Evolutionary conservation across 768 basidiomycete species (phyloP), one percentile per base, ranked within the genome.

Genomic region (Collybiopsis confluens): DNA sequence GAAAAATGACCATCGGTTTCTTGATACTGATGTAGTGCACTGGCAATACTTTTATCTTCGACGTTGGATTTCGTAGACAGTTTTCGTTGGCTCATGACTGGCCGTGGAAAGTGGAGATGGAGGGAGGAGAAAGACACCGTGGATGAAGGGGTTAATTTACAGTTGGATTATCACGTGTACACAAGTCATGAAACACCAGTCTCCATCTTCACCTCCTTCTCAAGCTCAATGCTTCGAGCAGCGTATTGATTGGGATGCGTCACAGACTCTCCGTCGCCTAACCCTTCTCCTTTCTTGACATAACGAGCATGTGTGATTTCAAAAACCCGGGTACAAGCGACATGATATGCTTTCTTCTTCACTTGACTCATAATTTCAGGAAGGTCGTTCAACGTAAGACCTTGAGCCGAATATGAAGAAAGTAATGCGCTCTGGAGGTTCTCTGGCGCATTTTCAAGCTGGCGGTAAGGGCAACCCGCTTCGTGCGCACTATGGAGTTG

Each of bases 1-100:
- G 92, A 94, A 71, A 99, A 99, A 73, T 99, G 97, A 20, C 97
- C 93, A 55, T 94, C 87, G 21, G 90, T 88, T 58, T 94, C 86
- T 60, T 87, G 74, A 65, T 95, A 96, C 63, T 93, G 86, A 62
- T 87, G 87, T 44, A 95, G 73, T 48, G 77, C 81, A 44, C 80
- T 65, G 18, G 64, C 62, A 36, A 33, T n/a, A n/a, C n/a, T n/a
- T n/a, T 68, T 66, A 40, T 61, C 61, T 43, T 68, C 18, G 35
- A 61, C 36, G 40, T 70, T 60, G 41, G 64, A 56, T 20, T 65
- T 65, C 47, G 66, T 63, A 52, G 64, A 63, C 20, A 65, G 52
- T 64, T 76, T 81, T 72, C 81, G 70, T 74, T 77, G 73, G 65
- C 65, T 79, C 80, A 82, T 82, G 57, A 54, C 24, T 28, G 11